Evolutionary conservation across 2,329 filamentous ascomycete species (phyloP), one percentile per base, ranked within the genome.

Genomic region (Dothiorella sarmentorum): DNA sequence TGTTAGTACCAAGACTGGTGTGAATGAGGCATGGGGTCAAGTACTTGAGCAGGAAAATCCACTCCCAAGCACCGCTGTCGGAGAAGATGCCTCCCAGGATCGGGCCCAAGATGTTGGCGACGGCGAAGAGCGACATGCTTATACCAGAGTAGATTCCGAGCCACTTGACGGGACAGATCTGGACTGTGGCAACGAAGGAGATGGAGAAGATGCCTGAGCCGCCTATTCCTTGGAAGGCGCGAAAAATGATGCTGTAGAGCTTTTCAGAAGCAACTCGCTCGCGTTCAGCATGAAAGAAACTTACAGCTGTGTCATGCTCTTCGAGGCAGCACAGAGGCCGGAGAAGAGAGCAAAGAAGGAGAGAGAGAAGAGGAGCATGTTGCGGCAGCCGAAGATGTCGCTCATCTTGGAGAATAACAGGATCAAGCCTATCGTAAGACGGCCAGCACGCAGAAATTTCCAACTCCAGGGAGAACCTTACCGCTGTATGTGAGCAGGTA

Each of bases 131-230:
- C 1, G 67, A 69, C 53, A 66, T 69, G 42, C 70, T 64, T 2
- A 71, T 42, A 3, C 69, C 70, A 6, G 69, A 62, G 68, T 68
- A 63, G 71, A 77, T 61, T 68, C 63, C 67, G 43, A 69, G 63
- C 44, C 70, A 69, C 31, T 69, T 66, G 6, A 68, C 69, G 58
- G 20, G 70, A 61, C 56, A 42, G 1, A 45, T 13, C 2, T 29
- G 22, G 11, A 71, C 62, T 17, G 70, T 66, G 4, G 66, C 58
- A 3, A 72, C 68, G 51, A 70, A 71, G 2, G 73, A 71, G 37
- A 81, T 68, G 4, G 76, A 73, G 61, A 78, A 79, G n/a, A 79
- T 75, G 0, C 76, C 78, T 1, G 77, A 79, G 9, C 72, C 77
- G 7, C 78, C 78, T 1, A 80, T 68, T 7, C 78, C 78, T 64